Percentiles rank a stretch among this genome's conserved stretches.
Evolutionary conservation across 2,329 filamentous ascomycete species (phyloP).

Genomic region (Zasmidium cellare): DNA sequence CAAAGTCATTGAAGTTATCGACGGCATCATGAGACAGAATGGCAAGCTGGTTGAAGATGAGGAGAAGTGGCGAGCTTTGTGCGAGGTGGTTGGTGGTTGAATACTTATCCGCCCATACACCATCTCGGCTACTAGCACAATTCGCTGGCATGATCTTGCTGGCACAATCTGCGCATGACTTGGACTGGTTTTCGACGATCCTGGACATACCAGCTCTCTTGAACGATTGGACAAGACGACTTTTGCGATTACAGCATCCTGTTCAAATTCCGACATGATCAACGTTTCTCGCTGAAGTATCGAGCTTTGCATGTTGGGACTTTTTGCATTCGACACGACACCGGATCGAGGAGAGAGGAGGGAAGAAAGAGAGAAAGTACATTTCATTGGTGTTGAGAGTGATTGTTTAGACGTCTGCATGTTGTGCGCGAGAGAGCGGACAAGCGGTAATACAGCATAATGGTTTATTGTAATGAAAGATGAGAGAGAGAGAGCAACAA

Average conservation of each 20-base stretch:
- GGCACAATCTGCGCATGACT: background rate
- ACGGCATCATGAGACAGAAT: constrained; percentile 65
- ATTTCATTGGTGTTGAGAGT: too few relatives aligned
- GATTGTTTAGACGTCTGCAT: background rate
- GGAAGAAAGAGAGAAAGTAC: background rate
- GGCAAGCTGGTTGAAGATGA: constrained; percentile 65
- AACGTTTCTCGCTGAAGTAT: background rate
- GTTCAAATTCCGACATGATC: background rate
- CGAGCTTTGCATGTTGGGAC: background rate
- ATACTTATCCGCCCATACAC: background rate
- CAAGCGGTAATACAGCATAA: background rate
- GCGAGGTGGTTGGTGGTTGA: constrained; percentile 39
- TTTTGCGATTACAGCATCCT: background rate
- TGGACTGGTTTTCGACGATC: background rate
- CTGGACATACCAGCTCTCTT: background rate
- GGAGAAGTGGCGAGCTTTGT: constrained; percentile 45
- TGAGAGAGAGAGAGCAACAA: background rate
- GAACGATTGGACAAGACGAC: background rate
- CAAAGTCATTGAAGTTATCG: constrained; percentile 75
- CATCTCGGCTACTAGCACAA: background rate
- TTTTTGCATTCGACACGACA: background rate
- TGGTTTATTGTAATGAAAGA: background rate
- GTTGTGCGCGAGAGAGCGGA: background rate
- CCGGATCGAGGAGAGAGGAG: too few relatives aligned
- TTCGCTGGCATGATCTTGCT: background rate